phyloP scores from a whole-genome alignment of 148 eudicot genomes.

The Vaccinium macrocarpon region DNA sequence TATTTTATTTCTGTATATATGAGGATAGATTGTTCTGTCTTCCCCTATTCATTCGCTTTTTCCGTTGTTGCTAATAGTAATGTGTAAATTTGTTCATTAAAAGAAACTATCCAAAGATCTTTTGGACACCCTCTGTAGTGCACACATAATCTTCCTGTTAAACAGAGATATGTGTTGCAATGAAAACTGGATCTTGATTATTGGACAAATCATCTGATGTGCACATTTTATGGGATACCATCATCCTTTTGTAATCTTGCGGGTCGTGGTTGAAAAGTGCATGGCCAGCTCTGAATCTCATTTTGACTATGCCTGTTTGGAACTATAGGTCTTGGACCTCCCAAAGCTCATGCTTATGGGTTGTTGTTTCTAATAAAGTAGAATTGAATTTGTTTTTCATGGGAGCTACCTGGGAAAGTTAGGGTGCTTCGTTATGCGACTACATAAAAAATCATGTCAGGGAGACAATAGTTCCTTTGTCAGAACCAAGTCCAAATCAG shows the following conservation, averaged over 20 bases:
- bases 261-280: neutral
- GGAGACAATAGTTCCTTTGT: neutral
- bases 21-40: neutral
- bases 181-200: neutral
- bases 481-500: neutral
- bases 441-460: neutral
- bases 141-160: neutral
- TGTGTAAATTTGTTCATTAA: neutral
- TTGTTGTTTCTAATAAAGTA: neutral
- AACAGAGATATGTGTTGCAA: neutral
- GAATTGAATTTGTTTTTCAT: neutral
- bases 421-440: neutral
- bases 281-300: neutral
- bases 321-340: neutral
- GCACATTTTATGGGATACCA: neutral
- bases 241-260: neutral
- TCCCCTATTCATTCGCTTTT: neutral
- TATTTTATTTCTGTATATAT: neutral
- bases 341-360: neutral
- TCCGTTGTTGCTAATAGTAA: neutral
- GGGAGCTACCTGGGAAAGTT: neutral
- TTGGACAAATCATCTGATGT: slow-evolving; percentile 1
- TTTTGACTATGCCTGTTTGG: neutral
- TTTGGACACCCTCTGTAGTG: neutral
- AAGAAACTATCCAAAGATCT: neutral